phyloP scores from a whole-genome alignment of 75 land plant genomes.

The Azolla pinnata region DNA sequence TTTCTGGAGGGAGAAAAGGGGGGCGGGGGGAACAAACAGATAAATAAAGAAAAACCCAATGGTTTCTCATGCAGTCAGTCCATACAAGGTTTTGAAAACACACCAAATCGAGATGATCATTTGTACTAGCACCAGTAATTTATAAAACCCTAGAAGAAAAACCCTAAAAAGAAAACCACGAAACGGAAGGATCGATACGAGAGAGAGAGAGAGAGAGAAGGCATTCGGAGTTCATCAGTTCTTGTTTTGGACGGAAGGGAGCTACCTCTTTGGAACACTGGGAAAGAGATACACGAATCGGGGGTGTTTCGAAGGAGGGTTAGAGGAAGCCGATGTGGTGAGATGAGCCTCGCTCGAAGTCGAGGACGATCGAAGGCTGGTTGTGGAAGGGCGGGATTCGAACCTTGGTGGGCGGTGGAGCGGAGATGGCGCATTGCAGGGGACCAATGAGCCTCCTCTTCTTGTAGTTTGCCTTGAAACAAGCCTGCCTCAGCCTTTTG shows the following conservation, averaged over 20 bases:
- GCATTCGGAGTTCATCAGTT: not conserved
- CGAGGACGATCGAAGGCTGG: not conserved
- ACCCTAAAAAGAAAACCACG: no score
- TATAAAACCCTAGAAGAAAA: no score
- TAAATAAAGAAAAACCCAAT: no score
- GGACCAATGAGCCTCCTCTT: slow-evolving; percentile 19
- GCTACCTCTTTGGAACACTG: not conserved
- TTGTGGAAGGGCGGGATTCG: no score
- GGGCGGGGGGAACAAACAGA: no score
- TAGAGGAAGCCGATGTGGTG: not conserved
- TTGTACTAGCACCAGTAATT: no score
- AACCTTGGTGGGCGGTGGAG: no score
- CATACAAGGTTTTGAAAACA: no score
- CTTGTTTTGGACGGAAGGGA: not conserved
- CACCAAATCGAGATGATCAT: no score
- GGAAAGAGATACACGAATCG: not conserved
- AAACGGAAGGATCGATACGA: not conserved
- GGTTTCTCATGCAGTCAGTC: no score
- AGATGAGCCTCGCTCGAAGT: not conserved
- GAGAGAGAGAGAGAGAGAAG: not conserved
- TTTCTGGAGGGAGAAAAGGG: no score
- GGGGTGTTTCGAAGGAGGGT: not conserved
- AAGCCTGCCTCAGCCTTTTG: slow-evolving; percentile 35
- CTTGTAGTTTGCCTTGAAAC: slow-evolving; percentile 44
- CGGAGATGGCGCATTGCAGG: no score